Evolutionary conservation across 805 yeast species (phyloP), one percentile per base, ranked within the genome.

Genomic region (Metschnikowia picachoensis): DNA sequence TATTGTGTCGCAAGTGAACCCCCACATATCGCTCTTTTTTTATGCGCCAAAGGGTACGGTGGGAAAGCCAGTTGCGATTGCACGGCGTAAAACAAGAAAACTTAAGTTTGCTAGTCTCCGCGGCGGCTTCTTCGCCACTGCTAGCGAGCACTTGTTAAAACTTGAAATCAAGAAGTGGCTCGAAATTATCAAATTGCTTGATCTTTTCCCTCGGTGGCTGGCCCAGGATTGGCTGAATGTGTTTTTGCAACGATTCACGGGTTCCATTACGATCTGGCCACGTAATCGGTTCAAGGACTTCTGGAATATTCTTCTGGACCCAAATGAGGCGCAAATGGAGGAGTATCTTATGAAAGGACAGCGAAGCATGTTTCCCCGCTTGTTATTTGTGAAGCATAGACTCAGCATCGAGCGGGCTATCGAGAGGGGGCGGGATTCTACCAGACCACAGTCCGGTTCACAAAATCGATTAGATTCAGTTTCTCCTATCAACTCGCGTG

Each of bases 171-270:
- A 76, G n/a, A 86, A 87, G 62, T 86, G 94, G 89, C 62, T 86
- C 39, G 80, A 82, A 55, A 71, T 86, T 53, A 72, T 84, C 35
- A 79, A 82, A 41, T 75, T 79, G 13, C 70, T 86, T 41, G 88
- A 85, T 49, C 66, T 86, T 20, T 67, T 85, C 39, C 95, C 95
- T 2, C 77, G 77, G 49, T 61, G 85, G 36, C 64, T 82, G 68
- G 84, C 83, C 55, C 88, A 82, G 61, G 94, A 86, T 63, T 87
- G 92, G 92, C 83, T 87, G 52, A 81, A 78, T 57, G 74, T 86
- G 14, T 86, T 87, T 76, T 65, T 87, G 28, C 95, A 86, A 66
- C 68, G 76, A 48, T 86, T 87, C 58, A 78, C 83, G 38, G 95
- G 95, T 1, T 75, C 87, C 0, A 81, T 86, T 10, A 87, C 94